Evolutionary conservation across 306 rosid species (phyloP), one percentile per base, ranked within the genome.

Genomic region (Begonia masoniana): DNA sequence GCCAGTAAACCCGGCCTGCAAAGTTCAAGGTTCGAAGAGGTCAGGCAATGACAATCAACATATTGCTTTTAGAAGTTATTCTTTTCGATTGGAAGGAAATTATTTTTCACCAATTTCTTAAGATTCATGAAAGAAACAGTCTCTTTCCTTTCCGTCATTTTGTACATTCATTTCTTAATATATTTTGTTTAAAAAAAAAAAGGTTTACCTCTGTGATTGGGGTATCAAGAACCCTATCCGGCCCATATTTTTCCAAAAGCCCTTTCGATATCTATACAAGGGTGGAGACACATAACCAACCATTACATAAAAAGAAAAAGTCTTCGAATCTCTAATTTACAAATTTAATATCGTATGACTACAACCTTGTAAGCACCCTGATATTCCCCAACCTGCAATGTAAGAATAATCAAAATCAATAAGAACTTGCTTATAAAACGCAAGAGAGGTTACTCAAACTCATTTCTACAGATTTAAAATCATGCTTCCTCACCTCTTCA

Each of bases 1-100:
- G 56, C 99, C 99, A 49, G 99, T n/a, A 81, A 92, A 92, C 47
- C 99, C 99, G 70, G 99, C 99, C 97, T 91, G 88, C 74, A 76
- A 52, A 24, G 43, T 52, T 52, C 43, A 21, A 46, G 23, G 2
- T 11, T n/a, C 63, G 21, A 39, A 16, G 11, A 41, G n/a, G 50
- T 51, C 50, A 60, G 39, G 10, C n/a, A 19, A n/a, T 45, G 6
- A 45, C 49, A 12, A 4, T 45, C 14, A 10, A n/a, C 49, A 2
- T 1, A 45, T 45, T 45, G n/a, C 49, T 10, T 6, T 31, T 31
- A 31, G 39, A 6, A 21, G 3, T 21, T 21, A 21, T 21, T 21
- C 24, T 21, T 21, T 21, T 21, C 24, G 2, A 21, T 21, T 21
- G 3, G 24, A 21, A 21, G 24, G 3, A 21, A 21, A 21, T 21